phyloP scores from a whole-genome alignment of 768 basidiomycete genomes.

The Rhodotorula kratochvilovae region DNA sequence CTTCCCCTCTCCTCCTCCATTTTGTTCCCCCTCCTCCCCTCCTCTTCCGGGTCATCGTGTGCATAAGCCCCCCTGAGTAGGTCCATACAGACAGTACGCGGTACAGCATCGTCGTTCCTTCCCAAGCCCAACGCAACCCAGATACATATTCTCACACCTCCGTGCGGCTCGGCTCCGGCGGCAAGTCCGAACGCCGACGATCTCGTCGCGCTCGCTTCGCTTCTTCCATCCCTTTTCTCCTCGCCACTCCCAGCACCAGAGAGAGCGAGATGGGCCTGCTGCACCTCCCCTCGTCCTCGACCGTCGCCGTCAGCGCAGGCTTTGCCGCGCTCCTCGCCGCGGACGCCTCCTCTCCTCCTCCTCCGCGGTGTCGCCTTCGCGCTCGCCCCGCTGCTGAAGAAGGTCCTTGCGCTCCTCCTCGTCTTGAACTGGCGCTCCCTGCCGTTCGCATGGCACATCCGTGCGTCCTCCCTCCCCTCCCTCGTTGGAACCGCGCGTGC shows the following conservation, averaged over 20 bases:
- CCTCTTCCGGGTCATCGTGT: not conserved
- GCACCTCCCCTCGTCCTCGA: constrained; percentile 10
- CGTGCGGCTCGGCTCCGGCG: no score
- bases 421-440: constrained; percentile 27
- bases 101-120: no score
- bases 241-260: not conserved
- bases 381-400: constrained; percentile 5
- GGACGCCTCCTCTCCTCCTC: no score
- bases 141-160: no score
- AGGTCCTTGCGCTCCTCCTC: constrained; percentile 11
- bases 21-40: not conserved
- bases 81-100: no score
- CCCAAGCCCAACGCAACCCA: no score
- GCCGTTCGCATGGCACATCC: constrained; percentile 34
- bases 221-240: no score
- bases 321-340: constrained; percentile 1
- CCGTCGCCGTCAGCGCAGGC: constrained; percentile 4
- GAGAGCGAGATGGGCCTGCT: not conserved
- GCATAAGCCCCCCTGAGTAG: not conserved
- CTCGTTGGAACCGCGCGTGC: not conserved
- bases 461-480: constrained; percentile 2
- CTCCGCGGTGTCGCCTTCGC: not conserved
- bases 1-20: not conserved
- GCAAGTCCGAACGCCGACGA: no score
- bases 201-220: not conserved